Evolutionary conservation across 768 basidiomycete species (phyloP), one percentile per base, ranked within the genome.

Genomic region (Mycena filopes): DNA sequence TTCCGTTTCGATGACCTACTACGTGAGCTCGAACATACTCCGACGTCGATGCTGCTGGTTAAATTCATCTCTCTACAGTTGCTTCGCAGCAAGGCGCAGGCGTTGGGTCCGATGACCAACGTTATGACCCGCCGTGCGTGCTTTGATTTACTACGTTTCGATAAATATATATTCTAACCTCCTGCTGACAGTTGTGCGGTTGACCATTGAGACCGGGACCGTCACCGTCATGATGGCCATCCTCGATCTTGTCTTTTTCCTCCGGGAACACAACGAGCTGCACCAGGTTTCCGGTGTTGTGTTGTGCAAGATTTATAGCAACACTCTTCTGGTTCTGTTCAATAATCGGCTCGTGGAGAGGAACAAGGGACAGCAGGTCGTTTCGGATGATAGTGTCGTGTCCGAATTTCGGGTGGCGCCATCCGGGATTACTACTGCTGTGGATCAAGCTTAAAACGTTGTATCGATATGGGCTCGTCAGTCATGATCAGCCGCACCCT

Each of bases 1-100:
- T 36, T 55, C 68, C 10, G 40, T 63, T 20, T 33, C 59, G 6
- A 69, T 66, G 65, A 69, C 68, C 29, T 66, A 58, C 53, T 63
- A 47, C n/a, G 65, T 69, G 20, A 62, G 64, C 55, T 26, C 18
- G 6, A 20, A 33, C 9, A 29, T n/a, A 23, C 13, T 1, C 2
- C n/a, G 1, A 23, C 10, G 36, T 26, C 28, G 11, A 1, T 18
- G 7, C 4, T 9, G 40, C 9, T 40, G 40, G 42, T 42, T 33
- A 21, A 23, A 25, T 38, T 1, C 25, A 1, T 55, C 11, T n/a
- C n/a, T n/a, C n/a, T n/a, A n/a, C 40, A 69, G 67, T 45, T 69
- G 40, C 18, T 69, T 26, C 63, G 63, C 23, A 48, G 60, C 48
- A 46, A 55, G 18, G 55, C 18, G 1, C 26, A 53, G 18, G 54